Percentiles rank a stretch among this genome's conserved stretches.
Evolutionary conservation across 1,284 basidiomycete genomes (phyloP).

Genomic region (Apiotrichum montevideense): DNA sequence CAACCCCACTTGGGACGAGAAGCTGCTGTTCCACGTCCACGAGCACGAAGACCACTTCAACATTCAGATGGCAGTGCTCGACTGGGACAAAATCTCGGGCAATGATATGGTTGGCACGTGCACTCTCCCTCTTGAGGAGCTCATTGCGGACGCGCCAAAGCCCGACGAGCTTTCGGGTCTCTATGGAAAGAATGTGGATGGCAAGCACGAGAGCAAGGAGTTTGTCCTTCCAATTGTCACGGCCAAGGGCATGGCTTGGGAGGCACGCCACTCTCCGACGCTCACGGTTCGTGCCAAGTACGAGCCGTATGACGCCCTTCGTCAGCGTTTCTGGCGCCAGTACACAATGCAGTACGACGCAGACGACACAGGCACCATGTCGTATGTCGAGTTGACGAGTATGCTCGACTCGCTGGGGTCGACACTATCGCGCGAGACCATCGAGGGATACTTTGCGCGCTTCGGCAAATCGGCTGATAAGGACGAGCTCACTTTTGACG

Average conservation of each 20-base stretch:
- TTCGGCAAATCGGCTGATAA: conserved; percentile 60
- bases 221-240: conserved; percentile 51
- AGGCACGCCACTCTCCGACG: conserved; percentile 42
- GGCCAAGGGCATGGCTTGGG: conserved; percentile 43
- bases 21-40: conserved; percentile 89
- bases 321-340: conserved; percentile 86
- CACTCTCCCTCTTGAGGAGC: conserved; percentile 60
- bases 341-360: conserved; percentile 87
- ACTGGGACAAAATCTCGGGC: conserved; percentile 80
- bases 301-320: conserved; percentile 85
- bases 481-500: conserved; percentile 70
- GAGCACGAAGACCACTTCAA: conserved; percentile 73
- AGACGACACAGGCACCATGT: conserved; percentile 72
- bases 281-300: conserved; percentile 70
- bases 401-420: conserved; percentile 97
- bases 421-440: conserved; percentile 73
- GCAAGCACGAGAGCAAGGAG: conserved; percentile 61
- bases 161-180: conserved; percentile 66
- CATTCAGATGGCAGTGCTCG: conserved; percentile 73
- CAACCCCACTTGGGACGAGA: conserved; percentile 92
- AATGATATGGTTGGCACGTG: conserved; percentile 82
- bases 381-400: conserved; percentile 80
- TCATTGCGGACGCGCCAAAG: conserved; percentile 66
- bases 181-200: conserved; percentile 56
- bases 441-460: conserved; percentile 71